Base-by-base conservation (phyloP, 2,329 filamentous ascomycete species). In the Sporothrix humicola region DNA sequence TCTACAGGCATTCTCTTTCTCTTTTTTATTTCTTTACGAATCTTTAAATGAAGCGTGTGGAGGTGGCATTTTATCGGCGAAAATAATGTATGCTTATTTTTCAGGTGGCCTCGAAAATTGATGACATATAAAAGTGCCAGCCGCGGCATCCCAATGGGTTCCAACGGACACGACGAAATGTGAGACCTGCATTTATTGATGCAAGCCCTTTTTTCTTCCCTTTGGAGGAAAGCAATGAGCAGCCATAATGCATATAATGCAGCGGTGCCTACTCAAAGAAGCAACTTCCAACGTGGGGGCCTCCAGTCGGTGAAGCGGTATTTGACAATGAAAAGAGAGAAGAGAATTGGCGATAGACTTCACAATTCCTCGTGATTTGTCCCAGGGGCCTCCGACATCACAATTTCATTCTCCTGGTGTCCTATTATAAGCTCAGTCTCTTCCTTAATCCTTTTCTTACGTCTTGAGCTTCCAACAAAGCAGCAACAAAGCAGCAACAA, bases 181-280 rank as follows among this genome's bases (percentile, higher is more conserved):
- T 65, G 59, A 65, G 59, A 65, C 59, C 44, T 65, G 37, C 59
- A 65, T 65, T 46, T 65, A 65, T 65, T 65, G 59, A 65, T 46
- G 59, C 37, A 44, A 12, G 7, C 44, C 8, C 2, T 13, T 46
- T 13, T 59, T 59, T 37, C 20, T 56, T 23, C 12, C 56, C 56
- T 59, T 12, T 37, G 17, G 3, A n/a, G 37, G 59, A 42, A 10
- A 63, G 8, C 42, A n/a, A n/a, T 37, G 31, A 37, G 31, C 31
- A 37, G 31, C 31, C 31, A 37, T 37, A 37, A 37, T 37, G 31
- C 31, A 37, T 5, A 37, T 37, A 7, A 37, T 37, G 4, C 31
- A 37, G 31, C 4, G 31, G 31, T 37, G 31, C 31, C 4, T 37
- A 37, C 31, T 37, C 61, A 13, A 66, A 23, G 42, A 13, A 8